phyloP scores from a whole-genome alignment of 106 monocot species.

The Xerophyta viscosa region DNA sequence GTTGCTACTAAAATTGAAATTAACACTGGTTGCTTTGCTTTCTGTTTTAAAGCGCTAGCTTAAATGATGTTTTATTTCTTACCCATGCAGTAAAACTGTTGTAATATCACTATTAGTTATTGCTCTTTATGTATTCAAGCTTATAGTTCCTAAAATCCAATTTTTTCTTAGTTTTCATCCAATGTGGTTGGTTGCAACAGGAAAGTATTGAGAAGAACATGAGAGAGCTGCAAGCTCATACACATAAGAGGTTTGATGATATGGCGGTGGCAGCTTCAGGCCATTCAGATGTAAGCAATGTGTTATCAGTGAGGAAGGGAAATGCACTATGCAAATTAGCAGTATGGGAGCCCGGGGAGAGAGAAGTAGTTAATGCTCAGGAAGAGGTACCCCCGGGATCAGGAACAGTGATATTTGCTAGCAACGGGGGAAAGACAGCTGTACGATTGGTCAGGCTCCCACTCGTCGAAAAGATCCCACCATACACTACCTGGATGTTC shows the following conservation, averaged over 20 bases:
- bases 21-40: too few species aligned
- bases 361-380: conserved; percentile 44
- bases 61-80: too few species aligned
- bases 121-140: background rate
- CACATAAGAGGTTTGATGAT: conserved; percentile 29
- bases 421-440: conserved; percentile 33
- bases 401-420: conserved; percentile 30
- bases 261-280: conserved; percentile 11
- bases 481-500: conserved; percentile 96
- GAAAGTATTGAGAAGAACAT: conserved; percentile 63
- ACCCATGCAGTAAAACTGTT: too few species aligned
- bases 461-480: conserved; percentile 70
- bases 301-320: conserved; percentile 37
- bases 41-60: too few species aligned
- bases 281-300: conserved; percentile 15
- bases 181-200: conserved; percentile 21
- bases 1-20: too few species aligned
- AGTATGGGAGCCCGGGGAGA: conserved; percentile 47
- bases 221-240: conserved; percentile 36
- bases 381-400: conserved; percentile 50
- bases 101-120: too few species aligned
- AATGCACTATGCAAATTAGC: conserved; percentile 24
- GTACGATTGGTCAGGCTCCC: conserved; percentile 64
- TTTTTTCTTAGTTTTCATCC: background rate
- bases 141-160: background rate